Base-by-base conservation (phyloP, 2,329 filamentous ascomycete genomes). In the Xylaria sp. region DNA sequence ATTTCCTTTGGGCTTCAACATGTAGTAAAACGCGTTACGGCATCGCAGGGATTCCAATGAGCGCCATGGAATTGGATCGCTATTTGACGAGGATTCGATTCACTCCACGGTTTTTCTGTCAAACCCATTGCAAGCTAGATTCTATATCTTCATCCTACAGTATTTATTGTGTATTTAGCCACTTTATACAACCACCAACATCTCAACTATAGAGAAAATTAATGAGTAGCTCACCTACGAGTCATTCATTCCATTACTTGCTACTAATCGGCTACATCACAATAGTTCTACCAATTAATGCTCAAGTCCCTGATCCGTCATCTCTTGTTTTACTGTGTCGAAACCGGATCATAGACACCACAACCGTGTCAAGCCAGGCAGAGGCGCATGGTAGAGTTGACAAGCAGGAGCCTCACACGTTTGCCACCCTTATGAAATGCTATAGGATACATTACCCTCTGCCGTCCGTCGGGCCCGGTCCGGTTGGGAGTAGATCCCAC, bases 401-500 rank as follows among this genome's bases (percentile, higher is more conserved):
- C 28, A 36, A 36, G 36, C 30, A 23, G 9, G n/a, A 10, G n/a
- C 23, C 20, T 55, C 34, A 23, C 32, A 9, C 13, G 34, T n/a
- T 34, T 23, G 25, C 53, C 43, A 30, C 36, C 46, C 60, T 13
- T 36, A 55, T 9, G 34, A 43, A 2, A 34, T 56, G n/a, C 6
- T 25, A 41, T 56, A 28, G 18, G 52, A 18, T 13, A 23, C 36
- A 25, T 57, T 9, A 15, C 13, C 28, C 32, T 28, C 13, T 28
- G 30, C 53, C 39, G 15, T 18, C 39, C 18, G 48, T 36, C 36
- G 23, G 39, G n/a, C n/a, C 41, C 48, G 56, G 39, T 56, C 60
- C 39, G 45, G 45, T 32, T 30, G 30, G 28, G 46, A 25, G 48
- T 25, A 55, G 34, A 57, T 67, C 61, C 48, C 57, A 57, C 34